Conservation (phyloP, 129 eudicot genomes). For the Flaveria bidentis region DNA sequence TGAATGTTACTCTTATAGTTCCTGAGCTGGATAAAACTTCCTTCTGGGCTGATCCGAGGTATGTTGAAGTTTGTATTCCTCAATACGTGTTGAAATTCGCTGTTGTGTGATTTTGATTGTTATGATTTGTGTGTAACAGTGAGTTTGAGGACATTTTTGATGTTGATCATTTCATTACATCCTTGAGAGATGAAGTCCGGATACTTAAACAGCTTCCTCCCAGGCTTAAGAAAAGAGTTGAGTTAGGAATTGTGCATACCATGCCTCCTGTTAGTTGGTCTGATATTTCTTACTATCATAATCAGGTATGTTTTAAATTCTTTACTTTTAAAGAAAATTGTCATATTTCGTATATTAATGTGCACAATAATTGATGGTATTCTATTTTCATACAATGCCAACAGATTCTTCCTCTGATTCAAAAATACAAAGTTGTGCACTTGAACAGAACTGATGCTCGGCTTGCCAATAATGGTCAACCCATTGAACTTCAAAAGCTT, state of each 20-base stretch:
- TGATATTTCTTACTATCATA: conserved; percentile 84
- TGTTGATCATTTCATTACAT: conserved; percentile 90
- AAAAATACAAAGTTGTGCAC: conserved; percentile 86
- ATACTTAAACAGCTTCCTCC: conserved; percentile 90
- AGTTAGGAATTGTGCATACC: conserved; percentile 63
- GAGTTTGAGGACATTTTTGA: conserved; percentile 96
- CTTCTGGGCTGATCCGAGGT: conserved; percentile 99
- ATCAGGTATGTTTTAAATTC: conserved; percentile 54
- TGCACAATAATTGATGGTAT: not conserved
- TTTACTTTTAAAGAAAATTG: not conserved
- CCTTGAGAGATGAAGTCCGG: conserved; percentile 96
- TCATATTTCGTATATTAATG: not conserved
- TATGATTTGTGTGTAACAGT: conserved; percentile 42
- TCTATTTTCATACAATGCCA: not conserved
- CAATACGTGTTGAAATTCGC: not conserved
- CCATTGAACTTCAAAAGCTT: conserved; percentile 74
- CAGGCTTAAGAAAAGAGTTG: conserved; percentile 80
- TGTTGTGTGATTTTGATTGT: conserved; percentile 19
- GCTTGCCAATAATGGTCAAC: conserved; percentile 87
- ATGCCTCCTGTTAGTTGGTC: conserved; percentile 99
- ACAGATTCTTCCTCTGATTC: conserved; percentile 91
- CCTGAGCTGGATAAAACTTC: conserved; percentile 97
- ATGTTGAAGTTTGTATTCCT: conserved; percentile 5
- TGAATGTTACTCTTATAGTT: conserved; percentile 90
- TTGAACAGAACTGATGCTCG: conserved; percentile 97